A percentile compares a stretch with the other conserved stretches of the same genome.
Evolutionary conservation across 306 rosid species (phyloP).

Genomic region (Pyrus pyrifolia): DNA sequence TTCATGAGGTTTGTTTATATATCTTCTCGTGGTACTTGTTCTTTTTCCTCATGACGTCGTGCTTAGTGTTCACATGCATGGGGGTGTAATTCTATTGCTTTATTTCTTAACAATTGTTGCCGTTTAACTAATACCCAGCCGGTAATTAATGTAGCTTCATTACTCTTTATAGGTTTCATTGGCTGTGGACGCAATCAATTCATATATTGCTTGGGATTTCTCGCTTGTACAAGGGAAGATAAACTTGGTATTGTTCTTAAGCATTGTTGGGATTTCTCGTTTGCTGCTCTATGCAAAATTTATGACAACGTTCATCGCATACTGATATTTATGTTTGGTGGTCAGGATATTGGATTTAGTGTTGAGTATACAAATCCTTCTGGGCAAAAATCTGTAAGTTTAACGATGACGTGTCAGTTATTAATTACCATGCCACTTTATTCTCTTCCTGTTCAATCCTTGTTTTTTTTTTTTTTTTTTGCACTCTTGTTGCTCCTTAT

Average conservation of each 20-base stretch:
- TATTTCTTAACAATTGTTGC: not conserved
- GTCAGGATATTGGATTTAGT: slow-evolving; percentile 89
- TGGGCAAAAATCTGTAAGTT: slow-evolving; percentile 78
- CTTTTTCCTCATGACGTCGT: not conserved
- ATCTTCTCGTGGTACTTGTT: slow-evolving; percentile 8
- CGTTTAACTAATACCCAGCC: not conserved
- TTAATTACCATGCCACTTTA: not conserved
- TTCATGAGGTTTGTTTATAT: slow-evolving; percentile 59
- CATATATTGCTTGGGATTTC: slow-evolving; percentile 98
- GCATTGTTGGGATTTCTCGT: not conserved
- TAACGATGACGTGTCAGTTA: not conserved
- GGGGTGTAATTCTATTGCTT: not conserved
- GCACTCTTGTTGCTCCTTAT: not conserved
- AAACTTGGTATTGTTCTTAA: slow-evolving; percentile 56
- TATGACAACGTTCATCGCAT: not conserved
- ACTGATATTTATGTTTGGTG: slow-evolving; percentile 20
- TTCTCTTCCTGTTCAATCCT: not conserved
- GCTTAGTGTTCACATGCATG: not conserved
- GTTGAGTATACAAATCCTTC: slow-evolving; percentile 69
- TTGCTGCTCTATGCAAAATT: not conserved
- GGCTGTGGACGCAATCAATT: slow-evolving; percentile 70
- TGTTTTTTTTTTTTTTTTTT: not conserved
- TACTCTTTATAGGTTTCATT: slow-evolving; percentile 51
- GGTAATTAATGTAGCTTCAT: not conserved
- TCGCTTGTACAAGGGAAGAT: slow-evolving; percentile 83